Base-by-base conservation (phyloP, 1,284 basidiomycete species). In the Amylostereum areolatum region DNA sequence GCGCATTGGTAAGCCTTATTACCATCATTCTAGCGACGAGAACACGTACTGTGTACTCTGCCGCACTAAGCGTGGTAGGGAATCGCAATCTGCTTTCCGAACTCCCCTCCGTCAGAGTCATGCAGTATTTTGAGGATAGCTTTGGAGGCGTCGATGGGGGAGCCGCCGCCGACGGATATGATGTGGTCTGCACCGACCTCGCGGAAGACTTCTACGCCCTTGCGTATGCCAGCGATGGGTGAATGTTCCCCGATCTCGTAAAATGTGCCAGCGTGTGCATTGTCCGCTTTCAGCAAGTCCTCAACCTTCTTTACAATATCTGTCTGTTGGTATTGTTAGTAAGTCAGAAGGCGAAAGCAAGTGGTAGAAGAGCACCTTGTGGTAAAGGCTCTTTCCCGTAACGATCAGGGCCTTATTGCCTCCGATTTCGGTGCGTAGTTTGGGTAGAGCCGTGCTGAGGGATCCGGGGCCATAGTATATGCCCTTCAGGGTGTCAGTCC, bases 41-140 rank as follows among this genome's bases (percentile, higher is more conserved):
- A 4, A 4, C 9, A 61, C 74, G 51, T 54, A 83, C 85, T 43
- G 74, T 74, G 59, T 85, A 86, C 60, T 92, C 89, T 1, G 89
- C 89, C 1, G 88, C 88, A 55, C 83, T 88, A 31, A 92, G 67
- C 5, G 89, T 91, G 2, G 89, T 92, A 0, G 89, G 89, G 47
- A 92, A 92, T 81, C 3, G 88, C 85, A 49, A 92, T 82, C 56
- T 84, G 78, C 34, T 53, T 58, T 57, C 73, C 48, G 67, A 70
- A 58, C 57, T 71, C 50, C 2, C 74, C 76, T 12, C 77, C 79
- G 3, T 56, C 65, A 52, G 80, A 75, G 57, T 83, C 65, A 52
- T 83, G 79, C 33, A 80, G 66, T 50, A 74, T 73, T 61, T 82
- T 82, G 9, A 83, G 62, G 35, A 89, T 83, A 0, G 80, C 80